Evolutionary conservation across 2,329 filamentous ascomycete species (phyloP).

Genomic region (Thermoascus crustaceus): DNA sequence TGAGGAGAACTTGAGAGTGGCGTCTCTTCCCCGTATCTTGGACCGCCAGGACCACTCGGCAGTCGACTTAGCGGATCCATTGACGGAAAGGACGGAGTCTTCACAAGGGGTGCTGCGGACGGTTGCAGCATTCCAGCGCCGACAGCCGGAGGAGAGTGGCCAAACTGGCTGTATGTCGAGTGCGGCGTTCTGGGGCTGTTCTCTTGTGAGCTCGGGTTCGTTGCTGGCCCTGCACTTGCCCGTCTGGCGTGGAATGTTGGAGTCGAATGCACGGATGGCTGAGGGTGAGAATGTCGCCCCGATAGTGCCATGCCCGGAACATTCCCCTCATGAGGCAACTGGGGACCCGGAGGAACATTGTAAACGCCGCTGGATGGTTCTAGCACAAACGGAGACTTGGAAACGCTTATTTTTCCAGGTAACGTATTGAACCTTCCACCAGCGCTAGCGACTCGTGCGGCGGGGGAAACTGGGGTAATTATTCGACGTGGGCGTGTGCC

Average conservation of each 20-base stretch:
- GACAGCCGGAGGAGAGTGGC: conserved; percentile 22
- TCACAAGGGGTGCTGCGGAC: conserved; percentile 11
- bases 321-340: conserved; percentile 16
- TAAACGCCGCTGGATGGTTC: conserved; percentile 23
- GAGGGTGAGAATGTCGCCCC: conserved; percentile 3
- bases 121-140: conserved; percentile 14
- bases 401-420: conserved; percentile 23
- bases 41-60: conserved; percentile 14
- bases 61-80: conserved; percentile 20
- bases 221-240: conserved; percentile 23
- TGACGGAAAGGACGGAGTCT: conserved; percentile 15
- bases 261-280: conserved; percentile 24
- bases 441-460: conserved; percentile 23
- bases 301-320: conserved; percentile 15
- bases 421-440: conserved; percentile 16
- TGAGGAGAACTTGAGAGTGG: conserved; percentile 1
- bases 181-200: conserved; percentile 28
- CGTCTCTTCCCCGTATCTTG: conserved; percentile 14
- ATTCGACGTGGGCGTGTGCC: conserved; percentile 20
- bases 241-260: conserved; percentile 24
- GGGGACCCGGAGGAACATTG: conserved; percentile 17
- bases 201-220: conserved; percentile 26
- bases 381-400: conserved; percentile 29
- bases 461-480: conserved; percentile 30
- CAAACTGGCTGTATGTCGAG: conserved; percentile 23